phyloP scores from a whole-genome alignment of 2,329 filamentous ascomycete species.

The Onygenales sp. region DNA sequence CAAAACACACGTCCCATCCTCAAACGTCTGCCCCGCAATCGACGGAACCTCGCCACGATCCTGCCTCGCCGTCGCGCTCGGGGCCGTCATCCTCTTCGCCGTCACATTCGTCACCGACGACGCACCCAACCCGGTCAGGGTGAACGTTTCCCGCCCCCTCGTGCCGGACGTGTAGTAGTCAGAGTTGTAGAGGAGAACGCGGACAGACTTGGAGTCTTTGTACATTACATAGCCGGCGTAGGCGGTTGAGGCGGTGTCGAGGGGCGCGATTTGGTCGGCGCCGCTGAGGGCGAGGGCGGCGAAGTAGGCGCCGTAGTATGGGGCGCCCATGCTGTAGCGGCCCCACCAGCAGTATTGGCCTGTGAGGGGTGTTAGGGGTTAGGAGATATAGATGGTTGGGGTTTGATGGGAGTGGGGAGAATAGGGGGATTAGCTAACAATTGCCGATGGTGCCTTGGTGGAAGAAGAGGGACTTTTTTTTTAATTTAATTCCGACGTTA shows the following conservation, averaged over 20 bases:
- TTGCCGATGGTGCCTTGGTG: slow-evolving; percentile 44
- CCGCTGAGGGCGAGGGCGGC: slow-evolving; percentile 20
- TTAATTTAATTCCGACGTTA: not conserved
- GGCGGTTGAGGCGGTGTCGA: not conserved
- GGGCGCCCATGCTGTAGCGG: slow-evolving; percentile 40
- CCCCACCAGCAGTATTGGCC: slow-evolving; percentile 42
- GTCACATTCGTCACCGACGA: slow-evolving; percentile 19
- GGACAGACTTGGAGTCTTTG: slow-evolving; percentile 25
- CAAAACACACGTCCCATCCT: slow-evolving; percentile 37
- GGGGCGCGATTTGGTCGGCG: not conserved
- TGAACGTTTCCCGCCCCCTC: slow-evolving; percentile 27
- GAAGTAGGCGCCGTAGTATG: slow-evolving; percentile 44
- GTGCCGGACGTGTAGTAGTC: slow-evolving; percentile 24
- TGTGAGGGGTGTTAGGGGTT: slow-evolving; percentile 4
- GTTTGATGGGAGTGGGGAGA: not conserved
- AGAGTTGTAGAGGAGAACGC: slow-evolving; percentile 30
- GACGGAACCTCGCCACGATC: slow-evolving; percentile 36
- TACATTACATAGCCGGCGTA: slow-evolving; percentile 34
- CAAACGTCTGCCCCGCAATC: slow-evolving; percentile 40
- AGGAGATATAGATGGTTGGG: not conserved
- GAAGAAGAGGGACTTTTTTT: slow-evolving; percentile 31
- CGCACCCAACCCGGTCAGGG: slow-evolving; percentile 31
- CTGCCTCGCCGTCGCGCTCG: slow-evolving; percentile 34
- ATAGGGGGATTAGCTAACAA: slow-evolving; percentile 23
- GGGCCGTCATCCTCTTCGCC: slow-evolving; percentile 38